Base-by-base conservation (phyloP, 495 filamentous ascomycete species). In the Hyaloscypha finlandica region DNA sequence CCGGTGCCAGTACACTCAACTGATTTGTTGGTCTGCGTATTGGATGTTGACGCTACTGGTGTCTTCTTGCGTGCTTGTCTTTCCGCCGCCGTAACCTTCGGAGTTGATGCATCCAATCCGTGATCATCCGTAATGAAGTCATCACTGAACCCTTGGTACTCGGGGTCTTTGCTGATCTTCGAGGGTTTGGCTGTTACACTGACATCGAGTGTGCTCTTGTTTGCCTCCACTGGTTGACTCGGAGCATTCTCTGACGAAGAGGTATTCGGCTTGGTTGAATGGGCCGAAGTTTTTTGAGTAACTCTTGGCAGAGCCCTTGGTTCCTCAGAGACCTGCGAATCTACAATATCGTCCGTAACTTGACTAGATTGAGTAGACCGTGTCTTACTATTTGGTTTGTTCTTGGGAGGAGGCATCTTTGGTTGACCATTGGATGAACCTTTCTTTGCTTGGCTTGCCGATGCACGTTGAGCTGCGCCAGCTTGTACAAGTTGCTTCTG, bases 71-170 rank as follows among this genome's bases (percentile, higher is more conserved):
- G 12, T 0, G 39, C 6, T 9, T 51, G 25, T 6, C 25, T 52
- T 53, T 8, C 22, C 6, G 42, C 42, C 5, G 4, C 25, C 16
- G 60, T 12, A 25, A 42, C n/a, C 59, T 61, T 51, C 9, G 42
- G 42, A 19, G 61, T 37, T 22, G 61, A 55, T 29, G 61, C 42
- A 63, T 63, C 51, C 61, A 11, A 22, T 30, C 14, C 42, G 22
- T 63, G 45, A 37, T n/a, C n/a, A 31, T 37, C 30, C 8, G 59
- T 61, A 35, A 61, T 45, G 22, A 8, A 22, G 22, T 48, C 59
- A 61, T 61, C 32, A 6, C 20, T 20, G n/a, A 59, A 59, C 8
- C 11, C 8, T 20, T 59, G 19, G 32, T 59, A 14, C 30, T 37
- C 32, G n/a, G 25, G 19, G 0, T 37, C 8, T 1, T 29, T 14